Base-by-base conservation (phyloP, 2,329 filamentous ascomycete species). In the Curvularia sp. region DNA sequence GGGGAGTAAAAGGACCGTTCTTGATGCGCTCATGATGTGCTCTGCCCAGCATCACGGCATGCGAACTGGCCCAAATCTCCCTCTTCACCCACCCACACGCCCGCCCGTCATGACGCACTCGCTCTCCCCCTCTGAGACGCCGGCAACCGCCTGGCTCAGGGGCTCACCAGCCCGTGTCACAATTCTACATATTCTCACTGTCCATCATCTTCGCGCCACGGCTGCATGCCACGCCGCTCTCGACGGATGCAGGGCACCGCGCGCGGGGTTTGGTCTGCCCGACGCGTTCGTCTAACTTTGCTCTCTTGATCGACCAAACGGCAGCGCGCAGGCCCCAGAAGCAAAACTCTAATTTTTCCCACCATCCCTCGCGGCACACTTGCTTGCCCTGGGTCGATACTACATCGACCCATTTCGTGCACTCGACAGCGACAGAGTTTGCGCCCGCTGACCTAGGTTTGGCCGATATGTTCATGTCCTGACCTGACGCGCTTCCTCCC, bases 231-330 rank as follows among this genome's bases (percentile, higher is more conserved):
- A 44, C n/a, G 53, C 30, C 30, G 39, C 39, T 35, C 51, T 64
- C 47, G 54, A 53, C 44, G 46, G 43, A 66, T 48, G 67, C 60
- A 67, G 61, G 66, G 66, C 60, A 46, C 53, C 50, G 52, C 57
- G 65, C 59, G 54, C 41, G 55, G 66, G 26, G 26, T 28, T 63
- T 54, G 64, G 67, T 61, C 26, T 63, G 63, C 57, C 63, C 57
- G 55, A 63, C 60, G 60, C 57, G 59, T 62, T 62, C 44, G 63
- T 66, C 58, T 54, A 61, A 68, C 66, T 50, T 56, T 51, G 20
- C 41, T 15, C 41, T 22, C 47, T 57, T 53, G 59, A 66, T 66
- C 60, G 59, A 24, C 67, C 38, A 61, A 65, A 65, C 61, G 41
- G 60, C 53, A 57, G 43, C 54, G 43, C 62, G 43, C 62, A 61